Evolutionary conservation across 257 asterid genomes (phyloP).

Genomic region (Scutellaria barbata): DNA sequence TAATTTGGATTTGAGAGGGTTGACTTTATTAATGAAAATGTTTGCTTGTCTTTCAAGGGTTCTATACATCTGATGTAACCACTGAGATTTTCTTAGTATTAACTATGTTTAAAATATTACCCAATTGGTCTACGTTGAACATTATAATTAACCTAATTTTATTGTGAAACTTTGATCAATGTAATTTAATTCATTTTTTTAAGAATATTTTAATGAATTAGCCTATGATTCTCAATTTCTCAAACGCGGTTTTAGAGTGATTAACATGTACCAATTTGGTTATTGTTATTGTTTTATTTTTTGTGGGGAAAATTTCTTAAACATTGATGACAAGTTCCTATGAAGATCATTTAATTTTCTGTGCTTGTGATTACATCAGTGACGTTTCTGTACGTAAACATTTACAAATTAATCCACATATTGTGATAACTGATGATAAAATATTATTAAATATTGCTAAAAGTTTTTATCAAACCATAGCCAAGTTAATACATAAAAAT

Average conservation of each 20-base stretch:
- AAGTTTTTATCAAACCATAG: too few species aligned
- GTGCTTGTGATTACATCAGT: too few species aligned
- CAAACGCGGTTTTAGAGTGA: conserved; percentile 15
- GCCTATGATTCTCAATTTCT: background rate
- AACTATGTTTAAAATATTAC: background rate
- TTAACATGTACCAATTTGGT: background rate
- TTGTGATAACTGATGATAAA: too few species aligned
- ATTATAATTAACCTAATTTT: background rate
- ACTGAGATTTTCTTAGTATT: background rate
- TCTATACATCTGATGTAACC: background rate
- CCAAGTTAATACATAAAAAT: too few species aligned
- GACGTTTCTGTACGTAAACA: too few species aligned
- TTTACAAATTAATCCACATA: too few species aligned
- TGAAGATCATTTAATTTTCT: too few species aligned
- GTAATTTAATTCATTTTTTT: background rate
- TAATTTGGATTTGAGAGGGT: background rate
- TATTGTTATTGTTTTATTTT: background rate
- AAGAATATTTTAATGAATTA: background rate
- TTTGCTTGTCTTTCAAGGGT: conserved; percentile 16
- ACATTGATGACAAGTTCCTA: background rate
- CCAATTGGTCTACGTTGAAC: background rate
- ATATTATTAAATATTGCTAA: too few species aligned
- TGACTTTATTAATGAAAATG: background rate
- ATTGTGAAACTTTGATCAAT: background rate
- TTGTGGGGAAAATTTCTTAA: background rate